Evolutionary conservation across 2,329 filamentous ascomycete genomes (phyloP), one percentile per base, ranked within the genome.

Genomic region (Blastomyces silverae): DNA sequence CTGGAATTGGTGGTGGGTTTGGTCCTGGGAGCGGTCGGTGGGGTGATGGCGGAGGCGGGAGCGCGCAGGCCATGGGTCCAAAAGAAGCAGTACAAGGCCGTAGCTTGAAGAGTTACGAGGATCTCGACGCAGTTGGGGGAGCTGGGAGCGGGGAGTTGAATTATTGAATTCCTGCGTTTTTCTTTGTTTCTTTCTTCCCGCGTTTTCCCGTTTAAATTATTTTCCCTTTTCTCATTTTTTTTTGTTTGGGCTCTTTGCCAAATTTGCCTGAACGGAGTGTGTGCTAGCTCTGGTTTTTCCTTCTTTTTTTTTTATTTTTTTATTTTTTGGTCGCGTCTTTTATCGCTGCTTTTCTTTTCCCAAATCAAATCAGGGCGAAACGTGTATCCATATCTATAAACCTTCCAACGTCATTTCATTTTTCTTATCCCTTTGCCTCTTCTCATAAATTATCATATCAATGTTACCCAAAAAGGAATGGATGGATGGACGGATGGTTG

Each of bases 21-120:
- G 69, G 72, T 69, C 71, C 80, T 66, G 77, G 79, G 68, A 73
- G 79, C 65, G 85, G 85, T 44, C 82, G 87, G 69, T 90, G 88
- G 84, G 88, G 89, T 53, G 89, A 91, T 68, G 89, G 88, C 34
- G 82, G 82, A 2, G 89, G 90, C 60, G 89, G 89, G 50, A 89
- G 85, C 31, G 87, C 89, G 63, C 80, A 80, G 44, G 87, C 89
- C 2, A 88, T 92, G 66, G 92, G 92, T 0, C 93, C 94, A 25
- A 85, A 90, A 25, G 92, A 97, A 77, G 93, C 94, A 13, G 92
- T 96, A 0, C 91, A 95, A 70, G 94, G 94, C 5, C 86, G 94
- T 65, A 96, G 90, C 67, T 80, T 99, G 69, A 96, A 96, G 83
- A 97, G 91, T 76, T 99, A 99, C 74, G 95, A 99, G 77, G 94